Conservation (phyloP, 306 rosid genomes). For the Prunus fruticosa region DNA sequence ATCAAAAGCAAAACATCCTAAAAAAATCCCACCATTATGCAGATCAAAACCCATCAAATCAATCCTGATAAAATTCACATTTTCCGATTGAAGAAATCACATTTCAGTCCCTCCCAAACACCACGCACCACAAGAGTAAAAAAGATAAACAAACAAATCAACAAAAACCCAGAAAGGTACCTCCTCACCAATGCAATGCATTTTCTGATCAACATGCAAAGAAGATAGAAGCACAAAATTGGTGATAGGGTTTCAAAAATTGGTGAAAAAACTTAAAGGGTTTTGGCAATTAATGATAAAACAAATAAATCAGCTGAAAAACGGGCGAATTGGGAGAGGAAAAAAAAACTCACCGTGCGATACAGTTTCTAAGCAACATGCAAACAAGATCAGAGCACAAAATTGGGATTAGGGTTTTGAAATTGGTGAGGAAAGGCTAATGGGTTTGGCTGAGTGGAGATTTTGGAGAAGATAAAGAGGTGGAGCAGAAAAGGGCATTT, state of each 20-base stretch:
- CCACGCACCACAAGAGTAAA: slow-evolving; percentile 2
- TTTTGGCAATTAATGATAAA: background rate
- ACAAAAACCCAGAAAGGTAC: slow-evolving; percentile 23
- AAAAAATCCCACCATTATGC: background rate
- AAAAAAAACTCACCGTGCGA: slow-evolving; percentile 16
- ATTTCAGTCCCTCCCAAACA: slow-evolving; percentile 15
- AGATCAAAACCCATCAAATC: slow-evolving; percentile 32
- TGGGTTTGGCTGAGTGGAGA: slow-evolving; percentile 4
- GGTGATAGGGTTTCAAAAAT: slow-evolving; percentile 37
- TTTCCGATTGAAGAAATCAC: slow-evolving; percentile 4
- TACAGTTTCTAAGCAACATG: slow-evolving; percentile 17
- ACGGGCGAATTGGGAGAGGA: background rate
- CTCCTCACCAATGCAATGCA: slow-evolving; percentile 28
- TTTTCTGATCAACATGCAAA: slow-evolving; percentile 20
- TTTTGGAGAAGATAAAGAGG: background rate
- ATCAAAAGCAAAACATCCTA: slow-evolving; percentile 10
- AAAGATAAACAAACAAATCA: slow-evolving; percentile 12
- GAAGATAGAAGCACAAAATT: slow-evolving; percentile 3
- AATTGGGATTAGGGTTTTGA: slow-evolving; percentile 23
- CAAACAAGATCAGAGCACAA: slow-evolving; percentile 15
- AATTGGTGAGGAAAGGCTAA: slow-evolving; percentile 4
- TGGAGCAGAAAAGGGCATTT: background rate
- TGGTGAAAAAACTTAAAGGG: background rate
- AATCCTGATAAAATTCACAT: slow-evolving; percentile 13
- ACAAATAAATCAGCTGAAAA: background rate